Percentiles rank a stretch among this genome's conserved stretches.
These are phyloP conservation scores for Stagonosporopsis chrysanthemi DNA, from an alignment of 2,329 filamentous ascomycete species.

Conservation along the genomic window DNA sequence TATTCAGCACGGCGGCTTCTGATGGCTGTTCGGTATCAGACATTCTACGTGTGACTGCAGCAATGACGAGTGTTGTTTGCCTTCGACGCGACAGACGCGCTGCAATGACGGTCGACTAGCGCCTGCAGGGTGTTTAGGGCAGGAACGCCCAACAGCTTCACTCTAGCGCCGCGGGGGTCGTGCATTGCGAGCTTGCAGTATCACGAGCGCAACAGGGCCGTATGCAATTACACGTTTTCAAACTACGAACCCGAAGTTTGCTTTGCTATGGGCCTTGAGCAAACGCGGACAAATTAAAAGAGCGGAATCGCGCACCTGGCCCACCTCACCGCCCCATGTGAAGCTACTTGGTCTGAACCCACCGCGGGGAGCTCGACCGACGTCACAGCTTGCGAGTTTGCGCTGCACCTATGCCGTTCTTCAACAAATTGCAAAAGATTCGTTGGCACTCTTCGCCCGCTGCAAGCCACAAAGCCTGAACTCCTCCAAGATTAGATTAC, in stretches of 20 bases:
- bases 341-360: constrained; percentile 14
- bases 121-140: constrained; percentile 12
- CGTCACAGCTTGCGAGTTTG: constrained; percentile 22
- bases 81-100: constrained; percentile 17
- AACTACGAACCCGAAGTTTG: constrained; percentile 1
- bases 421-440: constrained; percentile 14
- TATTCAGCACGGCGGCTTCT: constrained; percentile 49
- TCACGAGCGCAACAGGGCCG: constrained; percentile 6
- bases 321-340: constrained; percentile 17
- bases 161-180: constrained; percentile 15
- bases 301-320: constrained; percentile 1
- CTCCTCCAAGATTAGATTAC: constrained; percentile 14
- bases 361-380: constrained; percentile 17
- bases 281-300: constrained; percentile 9
- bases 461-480: constrained; percentile 27
- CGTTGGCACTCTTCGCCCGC: constrained; percentile 9
- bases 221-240: constrained; percentile 7
- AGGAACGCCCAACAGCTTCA: constrained; percentile 21
- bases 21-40: constrained; percentile 46
- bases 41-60: constrained; percentile 35
- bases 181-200: constrained; percentile 2
- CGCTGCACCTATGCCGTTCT: not conserved
- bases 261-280: constrained; percentile 12
- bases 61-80: constrained; percentile 14
- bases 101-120: constrained; percentile 19